Base-by-base conservation (phyloP, 768 basidiomycete genomes). In the Boletus pseudo-olivaceus region DNA sequence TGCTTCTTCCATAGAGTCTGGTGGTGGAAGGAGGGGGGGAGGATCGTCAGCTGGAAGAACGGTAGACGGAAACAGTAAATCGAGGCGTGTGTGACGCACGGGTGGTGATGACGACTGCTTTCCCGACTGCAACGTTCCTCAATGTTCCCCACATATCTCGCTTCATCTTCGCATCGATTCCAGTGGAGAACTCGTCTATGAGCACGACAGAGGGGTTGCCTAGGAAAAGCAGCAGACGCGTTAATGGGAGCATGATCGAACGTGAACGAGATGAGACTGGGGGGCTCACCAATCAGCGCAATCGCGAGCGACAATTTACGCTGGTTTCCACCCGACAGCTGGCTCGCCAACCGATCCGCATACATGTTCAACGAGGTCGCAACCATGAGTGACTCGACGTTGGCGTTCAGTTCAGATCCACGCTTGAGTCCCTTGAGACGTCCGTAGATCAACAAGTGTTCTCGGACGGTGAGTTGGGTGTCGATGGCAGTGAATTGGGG, bases 401-500 rank as follows among this genome's bases (percentile, higher is more conserved):
- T 86, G 30, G 67, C 64, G 4, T 73, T 59, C 29, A 91, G 62
- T 46, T 83, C 82, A 1, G 64, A 55, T 1, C 82, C 82, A 17
- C 70, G 67, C 19, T 51, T 55, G 20, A 92, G 72, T 3, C 90
- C 90, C 66, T 90, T 90, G 34, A 91, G 76, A 19, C 84, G 77
- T 9, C 87, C 88, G 49, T 89, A 90, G 10, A 91, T 75, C 54
- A 77, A 55, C 33, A 91, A 73, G 62, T 92, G 90, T 64, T 93
- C 87, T 41, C 86, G 79, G 23, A 90, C 88, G 7, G 87, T 90
- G 38, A 91, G 67, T 62, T 90, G 85, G 12, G 81, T 73, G 59
- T 91, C 90, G 57, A 91, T 90, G 1, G 90, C 88, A 1, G 88
- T 90, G 69, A 90, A 89, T 58, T 91, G 90, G 0, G 89, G 89